These are phyloP conservation scores for Saccharomyces hybrid DNA, from an alignment of 1,139 yeast species.

Conservation along the genomic window DNA sequence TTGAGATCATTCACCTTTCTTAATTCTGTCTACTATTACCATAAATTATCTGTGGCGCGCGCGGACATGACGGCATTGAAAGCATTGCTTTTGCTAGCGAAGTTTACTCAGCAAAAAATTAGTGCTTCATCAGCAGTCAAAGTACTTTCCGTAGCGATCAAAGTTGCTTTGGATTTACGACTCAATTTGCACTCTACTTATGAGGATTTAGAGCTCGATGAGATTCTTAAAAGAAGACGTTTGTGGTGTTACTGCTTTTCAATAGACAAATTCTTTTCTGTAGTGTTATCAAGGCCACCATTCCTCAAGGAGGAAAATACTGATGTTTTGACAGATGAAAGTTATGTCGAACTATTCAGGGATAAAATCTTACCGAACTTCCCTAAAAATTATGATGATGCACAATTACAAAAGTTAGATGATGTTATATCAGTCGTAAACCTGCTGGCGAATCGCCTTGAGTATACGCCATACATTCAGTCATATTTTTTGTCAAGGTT, in stretches of 20 bases:
- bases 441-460: slow-evolving; percentile 14
- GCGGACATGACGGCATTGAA: slow-evolving; percentile 22
- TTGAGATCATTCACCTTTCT: slow-evolving; percentile 9
- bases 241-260: slow-evolving; percentile 26
- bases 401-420: not conserved
- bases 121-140: slow-evolving; percentile 21
- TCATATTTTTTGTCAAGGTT: slow-evolving; percentile 19
- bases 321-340: slow-evolving; percentile 18
- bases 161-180: slow-evolving; percentile 23
- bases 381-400: not conserved
- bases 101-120: slow-evolving; percentile 18
- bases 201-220: slow-evolving; percentile 12
- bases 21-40: slow-evolving; percentile 24
- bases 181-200: slow-evolving; percentile 16
- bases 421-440: slow-evolving; percentile 12
- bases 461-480: slow-evolving; percentile 17
- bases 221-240: slow-evolving; percentile 14
- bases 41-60: slow-evolving; percentile 19
- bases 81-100: slow-evolving; percentile 19
- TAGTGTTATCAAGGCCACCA: slow-evolving; percentile 20
- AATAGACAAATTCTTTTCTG: slow-evolving; percentile 19
- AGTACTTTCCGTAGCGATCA: slow-evolving; percentile 20
- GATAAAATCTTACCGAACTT: slow-evolving; percentile 6
- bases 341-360: slow-evolving; percentile 17
- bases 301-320: slow-evolving; percentile 18